Evolutionary conservation across 768 basidiomycete species (phyloP), one percentile per base, ranked within the genome.

Genomic region (Crassisporium funariophilum): DNA sequence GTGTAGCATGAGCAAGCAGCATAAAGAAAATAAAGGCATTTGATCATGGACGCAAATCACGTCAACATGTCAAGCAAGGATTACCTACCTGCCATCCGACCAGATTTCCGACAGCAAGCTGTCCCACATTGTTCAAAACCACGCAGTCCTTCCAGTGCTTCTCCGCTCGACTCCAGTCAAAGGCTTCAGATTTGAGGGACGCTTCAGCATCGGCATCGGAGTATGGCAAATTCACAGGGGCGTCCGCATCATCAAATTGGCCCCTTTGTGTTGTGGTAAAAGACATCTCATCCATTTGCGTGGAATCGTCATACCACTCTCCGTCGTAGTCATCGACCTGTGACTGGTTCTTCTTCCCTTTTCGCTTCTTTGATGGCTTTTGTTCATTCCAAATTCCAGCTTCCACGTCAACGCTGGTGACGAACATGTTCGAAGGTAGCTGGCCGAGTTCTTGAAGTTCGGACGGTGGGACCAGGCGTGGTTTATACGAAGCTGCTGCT

Each of bases 351-450:
- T 46, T 66, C 65, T 47, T 67, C 70, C 27, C 56, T 52, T 15
- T 49, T 62, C 20, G 13, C 21, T 16, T 41, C 45, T 10, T 40
- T 48, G 21, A 15, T 21, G 17, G 19, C n/a, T 25, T 24, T n/a
- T 31, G 6, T 15, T 34, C 39, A 20, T 46, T 61, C 65, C 67
- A 71, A 56, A 73, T 49, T 1, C 70, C 76, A 19, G 70, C 76
- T 55, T 86, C 85, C 19, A 88, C 83, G 50, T 89, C 84, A 2
- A 88, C 71, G 52, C 81, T 83, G 2, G 86, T 88, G 24, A 89
- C 83, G 50, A 89, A 81, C 56, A 89, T 59, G 41, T 84, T 82
- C 4, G 69, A 56, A 0, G 87, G 87, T 6, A 89, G 55, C 37
- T 67, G 56, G 13, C 77, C 78, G 4, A 41, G 53, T 22, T 69